A percentile compares a stretch with the other conserved stretches of the same genome.
Evolutionary conservation across 2,329 filamentous ascomycete genomes (phyloP).

Genomic region (Fusarium guadeloupense): DNA sequence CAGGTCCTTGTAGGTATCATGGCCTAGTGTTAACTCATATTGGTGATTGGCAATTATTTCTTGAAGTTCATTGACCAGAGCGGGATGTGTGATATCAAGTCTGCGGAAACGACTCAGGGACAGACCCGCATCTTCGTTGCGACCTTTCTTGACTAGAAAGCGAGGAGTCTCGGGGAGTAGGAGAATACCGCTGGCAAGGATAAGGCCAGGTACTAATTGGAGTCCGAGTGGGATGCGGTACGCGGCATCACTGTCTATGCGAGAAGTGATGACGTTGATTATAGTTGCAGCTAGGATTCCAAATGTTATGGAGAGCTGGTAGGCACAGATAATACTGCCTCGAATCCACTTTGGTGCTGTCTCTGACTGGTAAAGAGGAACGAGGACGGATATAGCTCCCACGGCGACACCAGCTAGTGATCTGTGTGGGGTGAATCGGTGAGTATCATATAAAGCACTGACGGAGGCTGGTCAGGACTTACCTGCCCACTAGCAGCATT

Average conservation of each 20-base stretch:
- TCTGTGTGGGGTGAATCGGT: constrained; percentile 48
- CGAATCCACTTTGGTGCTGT: constrained; percentile 86
- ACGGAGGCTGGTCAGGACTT: constrained; percentile 44
- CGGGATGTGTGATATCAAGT: constrained; percentile 76
- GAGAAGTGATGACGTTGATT: constrained; percentile 73
- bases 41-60: constrained; percentile 80
- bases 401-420: constrained; percentile 77
- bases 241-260: constrained; percentile 64
- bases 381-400: constrained; percentile 74
- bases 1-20: constrained; percentile 67
- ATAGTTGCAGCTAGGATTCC: constrained; percentile 73
- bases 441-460: not conserved
- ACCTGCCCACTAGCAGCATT: constrained; percentile 71
- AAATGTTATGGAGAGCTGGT: constrained; percentile 79
- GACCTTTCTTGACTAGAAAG: constrained; percentile 76
- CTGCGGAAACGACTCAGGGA: constrained; percentile 77
- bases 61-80: constrained; percentile 76
- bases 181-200: constrained; percentile 74
- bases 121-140: constrained; percentile 70
- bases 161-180: constrained; percentile 82
- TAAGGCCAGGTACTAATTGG: constrained; percentile 77
- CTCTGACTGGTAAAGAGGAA: constrained; percentile 84
- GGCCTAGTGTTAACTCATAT: constrained; percentile 73
- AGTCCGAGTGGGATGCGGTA: constrained; percentile 83
- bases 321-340: constrained; percentile 77